These are phyloP conservation scores for Raphanus sativus DNA, from an alignment of 345 rosid species.

Conservation along the genomic window DNA sequence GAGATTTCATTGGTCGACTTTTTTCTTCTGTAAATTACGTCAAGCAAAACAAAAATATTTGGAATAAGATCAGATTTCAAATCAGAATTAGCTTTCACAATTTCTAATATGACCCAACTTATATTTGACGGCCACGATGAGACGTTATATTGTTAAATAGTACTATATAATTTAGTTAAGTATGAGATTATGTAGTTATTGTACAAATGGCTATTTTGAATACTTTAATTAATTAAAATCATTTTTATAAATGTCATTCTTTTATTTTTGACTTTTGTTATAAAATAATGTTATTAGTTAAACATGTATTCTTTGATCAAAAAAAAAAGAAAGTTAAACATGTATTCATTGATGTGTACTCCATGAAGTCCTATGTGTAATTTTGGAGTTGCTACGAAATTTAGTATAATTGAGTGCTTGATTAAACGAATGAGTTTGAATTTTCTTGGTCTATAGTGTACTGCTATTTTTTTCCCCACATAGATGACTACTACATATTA, in stretches of 20 bases:
- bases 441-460: constrained; percentile 21
- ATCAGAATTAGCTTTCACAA: not conserved
- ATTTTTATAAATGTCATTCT: not conserved
- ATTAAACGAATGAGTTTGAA: constrained; percentile 3
- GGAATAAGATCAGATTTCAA: constrained; percentile 9
- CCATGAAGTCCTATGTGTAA: constrained; percentile 1
- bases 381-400: not conserved
- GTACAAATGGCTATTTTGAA: not conserved
- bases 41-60: not conserved
- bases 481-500: not conserved
- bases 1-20: not conserved
- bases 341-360: not conserved
- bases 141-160: not conserved
- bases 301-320: not conserved
- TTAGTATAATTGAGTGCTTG: constrained; percentile 7
- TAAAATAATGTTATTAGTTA: not conserved
- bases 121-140: constrained; percentile 1
- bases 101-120: not conserved
- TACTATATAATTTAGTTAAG: not conserved
- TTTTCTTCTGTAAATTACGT: not conserved
- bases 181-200: not conserved
- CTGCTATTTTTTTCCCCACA: constrained; percentile 2
- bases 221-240: not conserved
- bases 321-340: not conserved
- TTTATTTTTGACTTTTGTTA: not conserved